Base-by-base conservation (phyloP, 208 protist species). In the Trypanosoma avium region DNA sequence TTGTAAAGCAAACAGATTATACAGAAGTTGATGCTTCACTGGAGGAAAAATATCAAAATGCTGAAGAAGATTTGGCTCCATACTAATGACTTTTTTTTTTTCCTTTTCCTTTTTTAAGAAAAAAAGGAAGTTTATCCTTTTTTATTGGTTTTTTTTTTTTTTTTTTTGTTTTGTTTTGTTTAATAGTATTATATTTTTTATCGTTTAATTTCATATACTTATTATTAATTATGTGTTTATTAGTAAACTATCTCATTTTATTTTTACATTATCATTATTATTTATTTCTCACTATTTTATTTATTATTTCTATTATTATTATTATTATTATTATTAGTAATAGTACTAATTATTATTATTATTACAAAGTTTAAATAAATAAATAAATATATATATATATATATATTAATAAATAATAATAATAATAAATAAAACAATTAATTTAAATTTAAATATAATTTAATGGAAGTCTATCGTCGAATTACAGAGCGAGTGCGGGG, bases 381-480 rank as follows among this genome's bases (percentile, higher is more conserved):
- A n/a, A n/a, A n/a, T n/a, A n/a, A n/a, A n/a, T n/a, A n/a, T n/a
- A n/a, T n/a, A n/a, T n/a, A n/a, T n/a, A n/a, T n/a, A n/a, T n/a
- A n/a, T n/a, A n/a, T n/a, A n/a, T n/a, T n/a, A n/a, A n/a, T n/a
- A n/a, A n/a, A n/a, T 15, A 42, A 55, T 47, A 12, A 30, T 43
- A 38, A 26, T 0, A 29, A 43, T 43, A 35, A 21, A 56, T 7
- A 50, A 22, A 52, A 30, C 29, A 60, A 53, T 0, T 29, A 17
- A 19, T 22, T 48, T 27, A 48, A 9, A 26, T 43, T 29, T 43
- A 47, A 6, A n/a, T n/a, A n/a, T n/a, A n/a, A n/a, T n/a, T n/a
- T 46, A 72, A 96, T 97, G 92, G 88, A 97, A 68, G 85, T 95
- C 22, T 97, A 97, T 58, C 63, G 84, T 17, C 88, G 92, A 60